Evolutionary conservation across 176 grass and related monocot genomes (phyloP).

Genomic region (Aegilops tauschii): DNA sequence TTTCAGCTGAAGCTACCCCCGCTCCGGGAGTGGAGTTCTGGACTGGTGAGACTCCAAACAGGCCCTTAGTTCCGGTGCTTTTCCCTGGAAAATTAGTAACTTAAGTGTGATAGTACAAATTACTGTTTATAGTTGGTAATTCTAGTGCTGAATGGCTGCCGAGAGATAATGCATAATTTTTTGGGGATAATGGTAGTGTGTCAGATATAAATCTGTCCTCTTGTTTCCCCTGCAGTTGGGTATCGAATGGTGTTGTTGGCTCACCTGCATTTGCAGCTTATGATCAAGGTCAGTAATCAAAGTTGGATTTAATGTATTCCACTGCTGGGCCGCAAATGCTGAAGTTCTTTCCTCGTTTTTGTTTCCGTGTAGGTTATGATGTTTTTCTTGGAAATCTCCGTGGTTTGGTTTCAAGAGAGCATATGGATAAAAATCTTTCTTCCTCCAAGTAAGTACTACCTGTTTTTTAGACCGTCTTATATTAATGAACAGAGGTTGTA

Average conservation of each 20-base stretch:
- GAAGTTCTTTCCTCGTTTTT: neutral
- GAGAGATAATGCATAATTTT: neutral
- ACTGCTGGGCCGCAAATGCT: constrained; percentile 3
- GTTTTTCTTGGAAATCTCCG: constrained; percentile 97
- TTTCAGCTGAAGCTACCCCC: too few species aligned
- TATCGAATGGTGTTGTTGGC: constrained; percentile 96
- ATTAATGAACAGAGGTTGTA: too few species aligned
- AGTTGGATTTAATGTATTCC: constrained; percentile 18
- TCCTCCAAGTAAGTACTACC: constrained; percentile 75
- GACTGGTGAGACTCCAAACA: too few species aligned
- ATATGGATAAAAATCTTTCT: constrained; percentile 76
- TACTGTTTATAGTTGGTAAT: neutral
- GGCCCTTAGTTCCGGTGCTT: neutral
- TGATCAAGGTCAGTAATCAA: constrained; percentile 77
- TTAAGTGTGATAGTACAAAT: neutral
- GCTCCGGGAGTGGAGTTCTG: too few species aligned
- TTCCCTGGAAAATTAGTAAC: neutral
- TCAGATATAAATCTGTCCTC: neutral
- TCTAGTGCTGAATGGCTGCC: neutral
- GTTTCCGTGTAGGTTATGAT: constrained; percentile 70
- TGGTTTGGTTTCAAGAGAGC: constrained; percentile 90
- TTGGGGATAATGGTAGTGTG: neutral
- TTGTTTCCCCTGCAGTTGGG: constrained; percentile 55
- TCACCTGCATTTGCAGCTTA: constrained; percentile 98
- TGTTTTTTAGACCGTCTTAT: too few species aligned